Evolutionary conservation across 1,284 basidiomycete genomes (phyloP).

Genomic region (Ceratobasidium sp.): DNA sequence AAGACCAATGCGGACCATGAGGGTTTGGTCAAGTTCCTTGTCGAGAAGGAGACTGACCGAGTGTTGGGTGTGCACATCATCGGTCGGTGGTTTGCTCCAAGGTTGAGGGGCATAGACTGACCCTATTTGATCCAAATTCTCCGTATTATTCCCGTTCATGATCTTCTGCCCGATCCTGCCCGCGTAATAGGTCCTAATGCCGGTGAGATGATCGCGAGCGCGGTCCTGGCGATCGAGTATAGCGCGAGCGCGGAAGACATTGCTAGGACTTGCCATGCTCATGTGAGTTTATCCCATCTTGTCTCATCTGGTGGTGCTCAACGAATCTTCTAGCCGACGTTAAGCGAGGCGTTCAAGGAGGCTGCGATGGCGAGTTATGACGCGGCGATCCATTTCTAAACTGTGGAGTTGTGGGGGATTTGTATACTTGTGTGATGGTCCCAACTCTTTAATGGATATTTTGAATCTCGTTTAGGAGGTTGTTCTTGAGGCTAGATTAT

Average conservation of each 20-base stretch:
- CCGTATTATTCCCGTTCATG: too few relatives aligned
- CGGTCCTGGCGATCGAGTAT: conserved; percentile 89
- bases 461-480: neutral
- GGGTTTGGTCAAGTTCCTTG: conserved; percentile 89
- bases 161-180: too few relatives aligned
- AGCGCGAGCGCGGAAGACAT: conserved; percentile 91
- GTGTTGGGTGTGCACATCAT: conserved; percentile 92
- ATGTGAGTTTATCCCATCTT: conserved; percentile 61
- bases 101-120: neutral
- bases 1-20: conserved; percentile 95
- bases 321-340: conserved; percentile 64
- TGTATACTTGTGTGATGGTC: conserved; percentile 19
- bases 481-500: neutral
- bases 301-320: conserved; percentile 39
- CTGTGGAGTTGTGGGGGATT: neutral
- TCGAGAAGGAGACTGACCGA: conserved; percentile 94
- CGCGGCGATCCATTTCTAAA: conserved; percentile 74
- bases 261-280: conserved; percentile 90
- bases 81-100: conserved; percentile 53
- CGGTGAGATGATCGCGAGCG: conserved; percentile 95
- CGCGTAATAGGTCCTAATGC: conserved; percentile 77
- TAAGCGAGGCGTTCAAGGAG: conserved; percentile 91
- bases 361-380: conserved; percentile 84
- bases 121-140: conserved; percentile 30
- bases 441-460: conserved; percentile 7